Base-by-base conservation (phyloP, 1,284 basidiomycete species). In the Entoloma clypeatum region DNA sequence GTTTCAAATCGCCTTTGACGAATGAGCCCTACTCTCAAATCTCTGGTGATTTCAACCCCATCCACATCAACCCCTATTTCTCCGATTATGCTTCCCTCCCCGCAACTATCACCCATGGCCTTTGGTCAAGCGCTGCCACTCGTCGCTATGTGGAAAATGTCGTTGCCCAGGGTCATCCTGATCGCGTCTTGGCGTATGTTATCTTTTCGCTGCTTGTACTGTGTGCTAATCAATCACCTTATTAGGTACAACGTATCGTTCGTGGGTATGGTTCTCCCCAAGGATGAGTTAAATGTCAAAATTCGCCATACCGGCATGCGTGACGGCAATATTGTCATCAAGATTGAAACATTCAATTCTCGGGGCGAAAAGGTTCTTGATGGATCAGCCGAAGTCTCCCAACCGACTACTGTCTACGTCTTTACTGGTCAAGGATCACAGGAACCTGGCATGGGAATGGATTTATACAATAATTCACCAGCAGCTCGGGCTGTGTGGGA, bases 341-440 rank as follows among this genome's bases (percentile, higher is more conserved):
- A 86, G 64, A 81, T 99, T 45, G 84, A 90, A 60, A 95, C 94
- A 0, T 69, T 79, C 63, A 98, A 97, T 67, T 74, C 81, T 51
- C 74, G 76, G 21, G 90, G 87, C 43, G 90, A 94, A 60, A 96
- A 91, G 67, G 92, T 98, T 43, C 74, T 98, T 31, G 84, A 90
- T 50, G 95, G 95, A 29, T 80, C 87, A 14, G 90, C 95, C 2
- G 92, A 97, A 64, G 92, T 98, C 50, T 83, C 83, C 10, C 95
- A 98, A 65, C 83, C 92, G 2, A 81, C 83, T 10, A 96, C 94
- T 11, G 91, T 91, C 36, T 98, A 98, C 58, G 92, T 97, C 58
- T 98, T 98, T 75, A 99, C 95, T 40, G 95, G 95, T 36, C 95
- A 99, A 64, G 95, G 95, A 42, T 98, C 93, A 17, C 96, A 99